phyloP scores from a whole-genome alignment of 23 red algal genomes.

The Pyropia haitanensis region DNA sequence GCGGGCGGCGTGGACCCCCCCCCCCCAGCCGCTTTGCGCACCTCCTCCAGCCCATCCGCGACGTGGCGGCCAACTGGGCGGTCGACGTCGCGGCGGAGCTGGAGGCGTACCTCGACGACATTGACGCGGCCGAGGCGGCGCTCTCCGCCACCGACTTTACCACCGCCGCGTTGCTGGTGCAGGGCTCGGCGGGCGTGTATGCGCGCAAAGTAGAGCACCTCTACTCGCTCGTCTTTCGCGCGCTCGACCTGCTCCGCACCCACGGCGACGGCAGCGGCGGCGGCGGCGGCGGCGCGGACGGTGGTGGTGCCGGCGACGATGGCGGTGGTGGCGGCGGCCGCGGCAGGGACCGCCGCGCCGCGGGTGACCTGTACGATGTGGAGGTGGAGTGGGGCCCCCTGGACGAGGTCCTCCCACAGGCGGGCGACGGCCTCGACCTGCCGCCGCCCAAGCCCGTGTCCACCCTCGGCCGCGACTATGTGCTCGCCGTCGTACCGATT shows the following conservation, averaged over 20 bases:
- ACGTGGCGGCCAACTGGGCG: constrained; percentile 58
- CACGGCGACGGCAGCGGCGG: no score
- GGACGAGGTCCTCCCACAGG: no score
- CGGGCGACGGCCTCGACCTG: no score
- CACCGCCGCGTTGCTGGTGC: constrained; percentile 53
- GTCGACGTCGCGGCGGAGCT: constrained; percentile 65
- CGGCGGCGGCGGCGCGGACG: no score
- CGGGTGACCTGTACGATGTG: no score
- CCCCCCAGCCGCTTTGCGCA: constrained; percentile 21
- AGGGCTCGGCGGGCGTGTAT: constrained; percentile 61
- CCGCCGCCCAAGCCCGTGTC: no score
- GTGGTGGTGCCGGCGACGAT: no score
- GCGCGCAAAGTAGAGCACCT: constrained; percentile 72
- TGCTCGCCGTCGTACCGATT: no score
- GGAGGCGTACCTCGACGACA: constrained; percentile 22
- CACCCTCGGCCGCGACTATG: no score
- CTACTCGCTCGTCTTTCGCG: constrained; percentile 45
- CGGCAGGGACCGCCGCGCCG: no score
- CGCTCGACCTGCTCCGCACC: constrained; percentile 1
- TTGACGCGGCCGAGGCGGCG: not conserved
- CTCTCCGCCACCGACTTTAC: constrained; percentile 36
- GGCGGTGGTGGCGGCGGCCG: no score
- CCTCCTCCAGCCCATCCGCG: constrained; percentile 54
- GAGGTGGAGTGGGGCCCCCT: no score
- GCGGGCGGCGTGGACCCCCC: not conserved